Evolutionary conservation across 108 stramenopile genomes (phyloP).

Genomic region (Nitzschia sp.): DNA sequence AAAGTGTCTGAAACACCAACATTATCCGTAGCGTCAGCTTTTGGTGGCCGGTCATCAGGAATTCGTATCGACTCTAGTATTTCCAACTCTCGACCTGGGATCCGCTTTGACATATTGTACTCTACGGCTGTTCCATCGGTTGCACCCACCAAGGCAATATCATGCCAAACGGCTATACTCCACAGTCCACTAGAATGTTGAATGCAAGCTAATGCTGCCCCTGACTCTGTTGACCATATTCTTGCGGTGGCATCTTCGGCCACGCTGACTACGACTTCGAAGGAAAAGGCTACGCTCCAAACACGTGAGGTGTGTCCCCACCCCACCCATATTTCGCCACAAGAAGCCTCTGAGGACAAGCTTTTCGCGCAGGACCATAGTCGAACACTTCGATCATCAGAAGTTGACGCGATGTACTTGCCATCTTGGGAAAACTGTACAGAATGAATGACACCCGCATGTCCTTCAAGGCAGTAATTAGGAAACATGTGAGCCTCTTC

Average conservation of each 20-base stretch:
- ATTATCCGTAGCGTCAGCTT: background rate
- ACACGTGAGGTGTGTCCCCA: slow-evolving; percentile 81
- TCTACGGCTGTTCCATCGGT: slow-evolving; percentile 59
- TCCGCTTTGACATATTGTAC: slow-evolving; percentile 18
- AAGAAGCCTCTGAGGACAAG: slow-evolving; percentile 2
- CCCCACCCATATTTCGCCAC: slow-evolving; percentile 47
- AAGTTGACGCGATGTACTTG: slow-evolving; percentile 55
- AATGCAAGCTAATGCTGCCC: slow-evolving; percentile 33
- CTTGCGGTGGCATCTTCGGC: slow-evolving; percentile 76
- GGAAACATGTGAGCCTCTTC: background rate
- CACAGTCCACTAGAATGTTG: slow-evolving; percentile 39
- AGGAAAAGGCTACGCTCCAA: slow-evolving; percentile 58
- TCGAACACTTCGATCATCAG: slow-evolving; percentile 81
- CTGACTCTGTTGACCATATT: slow-evolving; percentile 51
- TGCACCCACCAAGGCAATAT: slow-evolving; percentile 47
- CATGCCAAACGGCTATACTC: slow-evolving; percentile 44
- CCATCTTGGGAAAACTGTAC: slow-evolving; percentile 41
- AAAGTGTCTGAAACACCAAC: background rate
- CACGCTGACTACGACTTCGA: slow-evolving; percentile 38
- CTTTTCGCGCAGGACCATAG: slow-evolving; percentile 62
- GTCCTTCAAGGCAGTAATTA: slow-evolving; percentile 46
- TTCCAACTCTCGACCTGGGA: background rate
- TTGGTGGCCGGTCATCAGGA: slow-evolving; percentile 33
- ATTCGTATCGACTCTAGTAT: slow-evolving; percentile 4
- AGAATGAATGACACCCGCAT: slow-evolving; percentile 64